A percentile compares a stretch with the other conserved stretches of the same genome.
Evolutionary conservation across 176 grass and related monocot species (phyloP).

Genomic region (Oryza meyeriana): DNA sequence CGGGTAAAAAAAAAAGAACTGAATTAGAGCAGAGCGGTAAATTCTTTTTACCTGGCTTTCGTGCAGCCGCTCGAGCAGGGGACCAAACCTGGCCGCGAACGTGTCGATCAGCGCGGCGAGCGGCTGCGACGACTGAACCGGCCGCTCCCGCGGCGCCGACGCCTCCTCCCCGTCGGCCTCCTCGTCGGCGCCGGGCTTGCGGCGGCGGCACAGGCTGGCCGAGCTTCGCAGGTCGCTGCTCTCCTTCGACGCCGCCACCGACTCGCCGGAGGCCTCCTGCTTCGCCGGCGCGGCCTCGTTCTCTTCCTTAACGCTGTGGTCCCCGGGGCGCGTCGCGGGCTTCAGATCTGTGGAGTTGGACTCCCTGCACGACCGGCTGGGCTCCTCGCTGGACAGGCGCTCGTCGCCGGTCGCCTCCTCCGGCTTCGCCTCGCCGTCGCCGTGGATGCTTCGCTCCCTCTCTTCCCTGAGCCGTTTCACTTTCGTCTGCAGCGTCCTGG

Average conservation of each 20-base stretch:
- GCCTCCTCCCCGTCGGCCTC: constrained; percentile 36
- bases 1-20: not conserved
- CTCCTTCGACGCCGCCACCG: constrained; percentile 71
- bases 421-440: constrained; percentile 28
- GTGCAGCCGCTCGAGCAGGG: constrained; percentile 59
- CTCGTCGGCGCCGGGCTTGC: constrained; percentile 11
- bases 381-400: constrained; percentile 49
- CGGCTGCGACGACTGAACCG: constrained; percentile 32
- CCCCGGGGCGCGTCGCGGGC: not conserved
- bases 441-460: constrained; percentile 35
- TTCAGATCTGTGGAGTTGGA: constrained; percentile 92
- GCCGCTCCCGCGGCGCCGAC: not conserved
- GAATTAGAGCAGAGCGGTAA: not conserved
- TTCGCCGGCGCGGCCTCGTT: constrained; percentile 4
- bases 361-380: constrained; percentile 64
- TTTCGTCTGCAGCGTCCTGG: constrained; percentile 75
- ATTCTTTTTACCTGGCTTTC: constrained; percentile 61
- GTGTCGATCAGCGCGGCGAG: constrained; percentile 52
- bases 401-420: constrained; percentile 23
- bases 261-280: constrained; percentile 62
- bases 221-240: constrained; percentile 88
- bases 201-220: constrained; percentile 59
- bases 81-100: constrained; percentile 47
- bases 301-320: constrained; percentile 30
- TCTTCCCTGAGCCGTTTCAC: constrained; percentile 71